Evolutionary conservation across 306 rosid species (phyloP).

Genomic region (Prunus campanulata): DNA sequence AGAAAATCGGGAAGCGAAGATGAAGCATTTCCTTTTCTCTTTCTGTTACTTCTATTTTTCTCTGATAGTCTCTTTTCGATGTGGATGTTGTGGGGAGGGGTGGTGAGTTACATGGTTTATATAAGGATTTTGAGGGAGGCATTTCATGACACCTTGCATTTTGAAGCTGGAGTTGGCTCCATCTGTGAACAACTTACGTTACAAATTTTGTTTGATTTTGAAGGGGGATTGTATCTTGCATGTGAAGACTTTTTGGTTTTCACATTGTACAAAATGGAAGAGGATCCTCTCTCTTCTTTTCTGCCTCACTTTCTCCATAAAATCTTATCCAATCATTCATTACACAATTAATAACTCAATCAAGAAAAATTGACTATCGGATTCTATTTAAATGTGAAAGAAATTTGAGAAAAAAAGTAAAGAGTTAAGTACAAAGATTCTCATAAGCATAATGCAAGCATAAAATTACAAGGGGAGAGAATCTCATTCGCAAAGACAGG

Average conservation of each 20-base stretch:
- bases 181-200: not conserved
- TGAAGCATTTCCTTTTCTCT: constrained; percentile 16
- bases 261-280: not conserved
- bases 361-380: too few species aligned
- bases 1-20: constrained; percentile 3
- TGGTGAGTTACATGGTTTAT: not conserved
- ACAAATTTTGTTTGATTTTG: not conserved
- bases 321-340: not conserved
- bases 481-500: too few species aligned
- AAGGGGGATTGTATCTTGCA: not conserved
- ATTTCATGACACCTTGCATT: not conserved
- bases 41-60: not conserved
- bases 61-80: not conserved
- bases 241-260: not conserved
- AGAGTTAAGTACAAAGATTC: too few species aligned
- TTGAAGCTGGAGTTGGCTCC: not conserved
- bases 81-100: not conserved
- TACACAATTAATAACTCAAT: not conserved
- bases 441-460: too few species aligned
- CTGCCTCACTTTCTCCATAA: not conserved
- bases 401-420: too few species aligned
- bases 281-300: not conserved
- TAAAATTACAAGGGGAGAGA: too few species aligned
- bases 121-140: not conserved
- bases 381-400: not conserved